These are phyloP conservation scores for Beverwykella pulmonaria DNA, from an alignment of 495 filamentous ascomycete species.

Conservation along the genomic window DNA sequence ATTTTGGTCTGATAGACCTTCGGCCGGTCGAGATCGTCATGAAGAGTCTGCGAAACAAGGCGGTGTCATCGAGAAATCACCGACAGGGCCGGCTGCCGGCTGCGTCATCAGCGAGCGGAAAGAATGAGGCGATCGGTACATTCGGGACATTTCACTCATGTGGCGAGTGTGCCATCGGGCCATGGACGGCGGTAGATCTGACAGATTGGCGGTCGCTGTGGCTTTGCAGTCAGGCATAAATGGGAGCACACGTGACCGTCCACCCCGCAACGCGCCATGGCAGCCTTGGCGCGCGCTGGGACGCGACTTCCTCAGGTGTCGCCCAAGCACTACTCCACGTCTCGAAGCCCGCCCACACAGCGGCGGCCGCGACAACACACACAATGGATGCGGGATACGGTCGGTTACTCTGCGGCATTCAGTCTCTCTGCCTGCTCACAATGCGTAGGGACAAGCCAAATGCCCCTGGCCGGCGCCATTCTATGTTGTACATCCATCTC, in stretches of 20 bases:
- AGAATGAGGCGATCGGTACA: not conserved
- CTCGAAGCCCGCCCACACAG: not conserved
- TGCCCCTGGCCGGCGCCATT: conserved; percentile 76
- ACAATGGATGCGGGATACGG: conserved; percentile 19
- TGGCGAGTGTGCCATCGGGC: not conserved
- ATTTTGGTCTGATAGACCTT: not conserved
- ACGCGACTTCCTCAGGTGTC: not conserved
- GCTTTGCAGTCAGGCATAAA: not conserved
- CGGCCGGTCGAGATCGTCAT: not conserved
- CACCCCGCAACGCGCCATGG: not conserved
- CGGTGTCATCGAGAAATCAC: not conserved
- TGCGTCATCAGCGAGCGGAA: not conserved
- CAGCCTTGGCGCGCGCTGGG: not conserved
- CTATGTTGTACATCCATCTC: conserved; percentile 90
- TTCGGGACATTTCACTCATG: not conserved
- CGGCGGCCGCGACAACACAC: not conserved
- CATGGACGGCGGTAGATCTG: no score
- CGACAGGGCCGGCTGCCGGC: not conserved
- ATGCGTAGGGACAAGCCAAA: conserved; percentile 33
- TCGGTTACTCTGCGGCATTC: not conserved
- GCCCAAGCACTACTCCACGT: not conserved
- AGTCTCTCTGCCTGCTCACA: conserved; percentile 5
- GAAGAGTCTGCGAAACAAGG: not conserved
- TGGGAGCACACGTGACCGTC: not conserved
- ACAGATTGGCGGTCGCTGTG: not conserved